Percentiles rank a stretch among this genome's conserved stretches.
phyloP scores from a whole-genome alignment of 2,329 filamentous ascomycete genomes.

The Emergomyces pasteurianus region DNA sequence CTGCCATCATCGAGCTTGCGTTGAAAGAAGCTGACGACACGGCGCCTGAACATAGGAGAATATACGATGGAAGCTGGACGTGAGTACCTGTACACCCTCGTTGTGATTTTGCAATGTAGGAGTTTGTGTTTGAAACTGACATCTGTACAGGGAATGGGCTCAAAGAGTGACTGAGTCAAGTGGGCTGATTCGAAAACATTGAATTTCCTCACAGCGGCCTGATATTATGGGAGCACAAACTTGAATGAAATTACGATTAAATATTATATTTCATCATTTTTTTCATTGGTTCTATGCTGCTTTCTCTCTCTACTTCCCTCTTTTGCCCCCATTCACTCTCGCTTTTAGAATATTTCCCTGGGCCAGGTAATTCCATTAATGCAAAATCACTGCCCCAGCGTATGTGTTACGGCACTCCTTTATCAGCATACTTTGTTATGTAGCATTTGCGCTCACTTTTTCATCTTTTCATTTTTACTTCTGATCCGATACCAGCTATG shows the following conservation, averaged over 20 bases:
- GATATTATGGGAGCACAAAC: not conserved
- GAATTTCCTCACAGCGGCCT: not conserved
- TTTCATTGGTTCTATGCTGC: not conserved
- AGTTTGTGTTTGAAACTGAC: not conserved
- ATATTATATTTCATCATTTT: not conserved
- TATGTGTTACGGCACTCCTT: not conserved
- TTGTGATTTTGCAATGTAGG: constrained; percentile 2
- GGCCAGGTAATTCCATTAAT: not conserved
- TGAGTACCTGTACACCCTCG: constrained; percentile 43
- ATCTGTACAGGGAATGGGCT: constrained; percentile 37
- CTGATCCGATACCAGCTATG: not conserved
- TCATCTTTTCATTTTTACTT: too few relatives aligned
- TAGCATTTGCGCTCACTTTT: not conserved
- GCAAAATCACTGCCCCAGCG: not conserved
- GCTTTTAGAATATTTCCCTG: not conserved
- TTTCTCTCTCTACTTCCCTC: too few relatives aligned
- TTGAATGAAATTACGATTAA: not conserved
- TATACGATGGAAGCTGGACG: constrained; percentile 98
- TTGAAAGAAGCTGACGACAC: constrained; percentile 68
- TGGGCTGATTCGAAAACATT: constrained; percentile 33
- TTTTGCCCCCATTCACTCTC: too few relatives aligned
- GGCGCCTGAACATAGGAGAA: constrained; percentile 50
- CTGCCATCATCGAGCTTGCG: constrained; percentile 79
- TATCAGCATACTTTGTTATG: not conserved
- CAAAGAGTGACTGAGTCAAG: constrained; percentile 36